phyloP scores from a whole-genome alignment of 129 eudicot species.

The Chrysanthemum seticuspe region DNA sequence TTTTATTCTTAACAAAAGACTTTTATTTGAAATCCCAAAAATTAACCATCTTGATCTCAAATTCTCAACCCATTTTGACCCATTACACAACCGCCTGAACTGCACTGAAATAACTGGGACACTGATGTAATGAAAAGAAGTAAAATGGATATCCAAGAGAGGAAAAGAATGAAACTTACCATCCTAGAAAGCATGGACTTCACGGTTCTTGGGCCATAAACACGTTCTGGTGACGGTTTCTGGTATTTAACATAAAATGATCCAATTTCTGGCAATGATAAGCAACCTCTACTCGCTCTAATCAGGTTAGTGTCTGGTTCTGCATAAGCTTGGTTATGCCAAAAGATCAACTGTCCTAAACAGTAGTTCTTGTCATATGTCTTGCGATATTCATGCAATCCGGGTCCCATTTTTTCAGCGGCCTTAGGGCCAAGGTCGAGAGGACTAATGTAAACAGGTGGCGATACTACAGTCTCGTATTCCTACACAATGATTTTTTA shows the following conservation, averaged over 20 bases:
- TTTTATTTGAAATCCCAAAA: no score
- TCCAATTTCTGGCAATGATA: conserved; percentile 81
- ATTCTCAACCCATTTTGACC: no score
- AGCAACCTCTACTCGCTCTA: conserved; percentile 81
- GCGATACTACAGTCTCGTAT: conserved; percentile 67
- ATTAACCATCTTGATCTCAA: no score
- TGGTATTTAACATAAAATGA: conserved; percentile 85
- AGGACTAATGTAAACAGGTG: conserved; percentile 88
- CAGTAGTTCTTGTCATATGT: conserved; percentile 84
- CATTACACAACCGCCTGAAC: no score
- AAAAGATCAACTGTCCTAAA: conserved; percentile 88
- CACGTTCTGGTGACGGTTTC: conserved; percentile 77
- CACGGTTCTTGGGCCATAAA: conserved; percentile 86
- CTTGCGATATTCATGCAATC: conserved; percentile 76
- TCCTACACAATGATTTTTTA: conserved; percentile 54
- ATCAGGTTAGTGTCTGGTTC: conserved; percentile 79
- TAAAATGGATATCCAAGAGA: neutral
- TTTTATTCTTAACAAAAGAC: no score
- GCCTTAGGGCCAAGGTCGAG: conserved; percentile 92
- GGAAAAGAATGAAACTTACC: conserved; percentile 45
- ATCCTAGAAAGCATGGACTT: conserved; percentile 78
- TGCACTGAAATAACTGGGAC: no score
- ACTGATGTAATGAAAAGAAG: neutral
- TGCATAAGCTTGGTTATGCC: conserved; percentile 85
- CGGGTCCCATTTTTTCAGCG: conserved; percentile 72